Evolutionary conservation across 345 rosid species (phyloP), one percentile per base, ranked within the genome.

Genomic region (Salix koriyanagi): DNA sequence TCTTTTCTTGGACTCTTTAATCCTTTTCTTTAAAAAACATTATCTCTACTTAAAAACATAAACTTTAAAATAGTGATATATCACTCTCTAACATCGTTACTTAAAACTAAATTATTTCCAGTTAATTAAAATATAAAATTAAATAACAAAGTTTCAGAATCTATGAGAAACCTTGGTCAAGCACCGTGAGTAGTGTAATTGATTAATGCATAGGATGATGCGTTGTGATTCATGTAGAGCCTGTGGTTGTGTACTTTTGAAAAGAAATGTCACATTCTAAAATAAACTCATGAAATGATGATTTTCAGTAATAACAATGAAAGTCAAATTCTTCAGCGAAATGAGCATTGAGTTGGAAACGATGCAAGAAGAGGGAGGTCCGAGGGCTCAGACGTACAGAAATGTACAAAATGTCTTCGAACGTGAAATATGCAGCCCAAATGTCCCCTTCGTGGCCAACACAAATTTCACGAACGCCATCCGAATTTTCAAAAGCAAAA

Each of bases 401-500:
- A 70, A 73, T 65, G 83, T 44, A 77, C 79, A 70, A 76, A 50
- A 71, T 79, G 82, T 77, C 80, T 77, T 83, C 73, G 50, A 73
- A 78, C 71, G 70, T 66, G 77, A 84, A 84, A 76, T 74, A 61
- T 41, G 74, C 41, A 69, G 79, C 80, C 37, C 77, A 72, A 48
- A 74, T 85, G 87, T 83, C 76, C 78, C 88, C 88, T 26, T 65
- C 72, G 39, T 60, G 48, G 78, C 74, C 84, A 77, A 85, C 88
- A 87, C 13, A 77, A 69, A 44, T 65, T 80, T 67, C 42, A 54
- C 52, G 36, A 54, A 71, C 84, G 80, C 70, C 78, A 41, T 66
- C 76, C 68, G 71, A 82, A 62, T 48, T 76, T 69, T 72, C 80
- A 79, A 70, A 75, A 36, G 21, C 52, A 77, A 77, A 73, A 23